A percentile compares a stretch with the other conserved stretches of the same genome.
Evolutionary conservation across 441 rosid species (phyloP).

Genomic region (Hypseocharis bilobata): DNA sequence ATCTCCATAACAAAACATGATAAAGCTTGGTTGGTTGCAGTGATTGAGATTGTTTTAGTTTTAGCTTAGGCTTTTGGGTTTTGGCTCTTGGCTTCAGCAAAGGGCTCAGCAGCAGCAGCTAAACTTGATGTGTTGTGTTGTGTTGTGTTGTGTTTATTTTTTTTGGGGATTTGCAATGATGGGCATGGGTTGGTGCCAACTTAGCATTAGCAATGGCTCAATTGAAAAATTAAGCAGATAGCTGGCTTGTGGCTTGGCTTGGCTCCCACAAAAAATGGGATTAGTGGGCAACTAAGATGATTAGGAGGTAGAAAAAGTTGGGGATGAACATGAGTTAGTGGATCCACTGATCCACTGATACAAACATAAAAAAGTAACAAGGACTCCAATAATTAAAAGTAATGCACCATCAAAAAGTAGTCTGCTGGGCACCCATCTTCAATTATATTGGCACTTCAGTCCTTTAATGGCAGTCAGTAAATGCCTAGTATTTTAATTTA

Average conservation of each 20-base stretch:
- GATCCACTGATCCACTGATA: slow-evolving; percentile 31
- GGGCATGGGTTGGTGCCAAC: no score
- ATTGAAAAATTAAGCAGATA: no score
- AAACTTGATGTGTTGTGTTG: neutral
- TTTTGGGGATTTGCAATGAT: no score
- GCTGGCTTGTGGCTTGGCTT: slow-evolving; percentile 12
- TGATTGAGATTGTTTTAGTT: neutral
- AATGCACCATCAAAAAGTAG: slow-evolving; percentile 19
- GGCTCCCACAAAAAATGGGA: slow-evolving; percentile 16
- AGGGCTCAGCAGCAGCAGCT: neutral
- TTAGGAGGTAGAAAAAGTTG: slow-evolving; percentile 17
- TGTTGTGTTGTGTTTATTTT: no score
- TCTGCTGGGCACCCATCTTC: no score
- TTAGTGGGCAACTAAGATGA: slow-evolving; percentile 33
- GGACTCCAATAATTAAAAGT: slow-evolving; percentile 28
- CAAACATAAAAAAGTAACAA: slow-evolving; percentile 21
- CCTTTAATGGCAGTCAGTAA: no score
- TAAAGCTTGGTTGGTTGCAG: no score
- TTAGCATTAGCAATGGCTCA: no score
- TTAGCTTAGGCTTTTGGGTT: neutral
- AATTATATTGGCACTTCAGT: no score
- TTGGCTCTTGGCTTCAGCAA: slow-evolving; percentile 2
- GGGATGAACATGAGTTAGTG: slow-evolving; percentile 38
- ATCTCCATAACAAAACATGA: slow-evolving; percentile 8
- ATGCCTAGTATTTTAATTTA: no score